Conservation (phyloP, 1,284 basidiomycete species). For the Moniliophthora roreri region DNA sequence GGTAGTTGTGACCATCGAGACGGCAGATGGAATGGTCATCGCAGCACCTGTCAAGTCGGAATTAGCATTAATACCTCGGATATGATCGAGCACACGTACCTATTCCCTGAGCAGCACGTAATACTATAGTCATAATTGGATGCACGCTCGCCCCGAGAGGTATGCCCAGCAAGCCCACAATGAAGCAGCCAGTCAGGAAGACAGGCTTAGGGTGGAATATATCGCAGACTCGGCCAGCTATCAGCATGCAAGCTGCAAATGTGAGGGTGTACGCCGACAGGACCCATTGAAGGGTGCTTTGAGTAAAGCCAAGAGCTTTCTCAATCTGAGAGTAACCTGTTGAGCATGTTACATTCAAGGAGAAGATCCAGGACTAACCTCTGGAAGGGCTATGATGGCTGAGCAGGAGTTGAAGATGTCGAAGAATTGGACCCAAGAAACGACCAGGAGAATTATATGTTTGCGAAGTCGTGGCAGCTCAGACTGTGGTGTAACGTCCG, state of each 20-base stretch:
- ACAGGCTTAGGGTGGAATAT: slow-evolving; percentile 21
- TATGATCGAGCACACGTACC: slow-evolving; percentile 9
- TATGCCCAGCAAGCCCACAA: slow-evolving; percentile 19
- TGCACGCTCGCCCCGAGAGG: slow-evolving; percentile 19
- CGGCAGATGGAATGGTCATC: slow-evolving; percentile 21
- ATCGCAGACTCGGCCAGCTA: slow-evolving; percentile 18
- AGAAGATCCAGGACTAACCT: slow-evolving; percentile 5
- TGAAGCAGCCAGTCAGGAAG: slow-evolving; percentile 17
- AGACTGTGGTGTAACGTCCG: too few species aligned
- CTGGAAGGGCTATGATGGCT: slow-evolving; percentile 16
- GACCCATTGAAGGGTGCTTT: slow-evolving; percentile 18
- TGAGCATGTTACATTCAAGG: background rate
- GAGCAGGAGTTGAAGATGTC: slow-evolving; percentile 18
- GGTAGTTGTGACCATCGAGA: slow-evolving; percentile 18
- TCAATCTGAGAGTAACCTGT: slow-evolving; percentile 4
- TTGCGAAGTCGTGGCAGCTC: slow-evolving; percentile 17
- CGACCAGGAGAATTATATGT: slow-evolving; percentile 1
- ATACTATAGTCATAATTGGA: slow-evolving; percentile 20
- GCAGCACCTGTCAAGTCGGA: slow-evolving; percentile 17
- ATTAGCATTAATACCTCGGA: background rate
- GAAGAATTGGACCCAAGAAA: slow-evolving; percentile 15
- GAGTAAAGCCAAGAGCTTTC: slow-evolving; percentile 15
- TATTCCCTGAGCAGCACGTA: slow-evolving; percentile 21
- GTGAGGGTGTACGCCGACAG: slow-evolving; percentile 20
- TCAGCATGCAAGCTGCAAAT: slow-evolving; percentile 19